Evolutionary conservation across 1,284 basidiomycete genomes (phyloP), one percentile per base, ranked within the genome.

Genomic region (Ceratobasidium sp.): DNA sequence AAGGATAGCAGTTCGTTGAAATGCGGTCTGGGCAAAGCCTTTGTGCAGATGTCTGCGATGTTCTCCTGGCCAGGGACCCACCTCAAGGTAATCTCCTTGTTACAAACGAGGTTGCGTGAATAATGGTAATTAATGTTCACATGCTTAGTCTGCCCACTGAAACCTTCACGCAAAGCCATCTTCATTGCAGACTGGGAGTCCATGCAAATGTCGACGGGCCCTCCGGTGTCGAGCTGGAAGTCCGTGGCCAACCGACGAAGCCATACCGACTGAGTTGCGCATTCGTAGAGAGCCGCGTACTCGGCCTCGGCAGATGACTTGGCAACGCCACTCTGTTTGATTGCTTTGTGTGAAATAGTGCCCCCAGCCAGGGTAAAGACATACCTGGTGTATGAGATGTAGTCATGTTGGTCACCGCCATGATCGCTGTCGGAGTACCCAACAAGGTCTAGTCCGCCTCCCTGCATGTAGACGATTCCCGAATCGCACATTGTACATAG

Each of bases 251-350:
- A 47, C 4, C 44, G 21, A 7, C 44, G 21, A 16, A 47, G 44
- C 44, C 44, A 47, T n/a, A 47, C 44, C 6, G 44, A n/a, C 21
- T n/a, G 21, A 47, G 44, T 47, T 47, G 44, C 44, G 21, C 16
- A n/a, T 23, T 47, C 44, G 44, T n/a, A 47, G 6, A 47, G 44
- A 4, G 78, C 78, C 54, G 78, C 74, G 62, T 78, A 79, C 71
- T 80, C 78, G 2, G 78, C 75, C 52, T 78, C 78, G 2, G 73
- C 72, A 1, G 75, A 75, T 2, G 78, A 79, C 1, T 57, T 42
- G 0, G 77, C 70, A 0, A 75, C 71, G 7, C 70, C 74, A 0
- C 30, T 16, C 68, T 80, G 78, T 21, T 76, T 73, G 41, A 75
- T 74, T 1, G 75, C 76, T 16, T 68, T 70, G 77, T 77, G 79